These are phyloP conservation scores for Aspergillus phoenicis DNA, from an alignment of 2,329 filamentous ascomycete species.

Conservation along the genomic window DNA sequence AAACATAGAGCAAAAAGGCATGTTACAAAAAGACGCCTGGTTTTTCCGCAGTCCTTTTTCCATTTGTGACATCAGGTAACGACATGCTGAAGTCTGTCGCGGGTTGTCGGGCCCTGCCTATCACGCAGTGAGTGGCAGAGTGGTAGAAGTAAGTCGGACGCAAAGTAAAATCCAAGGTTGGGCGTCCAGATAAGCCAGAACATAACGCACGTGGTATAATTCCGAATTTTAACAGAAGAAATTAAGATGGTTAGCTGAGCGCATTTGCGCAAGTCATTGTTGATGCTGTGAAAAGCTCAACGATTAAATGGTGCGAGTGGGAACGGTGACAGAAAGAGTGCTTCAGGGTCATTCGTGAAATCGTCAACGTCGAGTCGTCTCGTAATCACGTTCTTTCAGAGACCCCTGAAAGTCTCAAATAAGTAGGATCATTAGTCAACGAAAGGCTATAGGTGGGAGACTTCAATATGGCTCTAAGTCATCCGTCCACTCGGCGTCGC, in stretches of 20 bases:
- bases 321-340: constrained; percentile 11
- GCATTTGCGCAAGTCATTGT: constrained; percentile 8
- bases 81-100: constrained; percentile 7
- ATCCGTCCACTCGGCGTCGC: constrained; percentile 58
- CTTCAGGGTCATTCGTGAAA: constrained; percentile 27
- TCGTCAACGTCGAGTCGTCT: constrained; percentile 31
- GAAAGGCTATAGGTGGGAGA: background rate
- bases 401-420: constrained; percentile 18
- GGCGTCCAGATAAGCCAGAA: constrained; percentile 24
- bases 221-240: constrained; percentile 36
- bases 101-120: background rate
- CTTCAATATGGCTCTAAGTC: constrained; percentile 49
- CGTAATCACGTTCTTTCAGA: constrained; percentile 24
- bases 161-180: constrained; percentile 14
- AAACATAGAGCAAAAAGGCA: constrained; percentile 11
- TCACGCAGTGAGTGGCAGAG: constrained; percentile 3
- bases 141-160: background rate
- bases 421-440: constrained; percentile 8
- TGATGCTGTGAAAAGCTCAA: constrained; percentile 10
- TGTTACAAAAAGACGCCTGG: constrained; percentile 5
- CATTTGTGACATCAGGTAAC: background rate
- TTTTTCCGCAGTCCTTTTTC: background rate
- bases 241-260: constrained; percentile 17
- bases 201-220: constrained; percentile 26
- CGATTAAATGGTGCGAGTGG: constrained; percentile 11